These are phyloP conservation scores for Eucommia ulmoides DNA, from an alignment of 257 asterid genomes.

Conservation along the genomic window DNA sequence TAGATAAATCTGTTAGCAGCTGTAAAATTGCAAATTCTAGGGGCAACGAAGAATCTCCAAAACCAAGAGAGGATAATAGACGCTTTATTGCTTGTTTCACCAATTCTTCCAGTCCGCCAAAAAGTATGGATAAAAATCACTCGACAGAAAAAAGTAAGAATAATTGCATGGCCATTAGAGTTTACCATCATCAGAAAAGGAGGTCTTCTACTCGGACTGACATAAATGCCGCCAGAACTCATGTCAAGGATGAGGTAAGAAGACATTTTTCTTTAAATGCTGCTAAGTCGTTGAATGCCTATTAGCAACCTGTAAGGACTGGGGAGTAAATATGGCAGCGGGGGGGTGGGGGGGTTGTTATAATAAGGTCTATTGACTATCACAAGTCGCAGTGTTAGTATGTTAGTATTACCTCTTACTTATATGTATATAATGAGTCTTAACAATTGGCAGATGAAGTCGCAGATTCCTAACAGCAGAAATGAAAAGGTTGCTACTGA, in stretches of 20 bases:
- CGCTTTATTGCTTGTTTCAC: background rate
- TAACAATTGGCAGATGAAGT: background rate
- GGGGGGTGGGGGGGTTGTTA: too few species aligned
- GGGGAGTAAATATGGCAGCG: too few species aligned
- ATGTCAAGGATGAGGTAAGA: slow-evolving; percentile 18
- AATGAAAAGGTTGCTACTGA: slow-evolving; percentile 10
- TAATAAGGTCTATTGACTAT: background rate
- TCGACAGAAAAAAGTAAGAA: slow-evolving; percentile 9
- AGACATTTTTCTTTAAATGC: background rate
- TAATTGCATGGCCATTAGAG: slow-evolving; percentile 5
- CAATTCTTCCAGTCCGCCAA: slow-evolving; percentile 12
- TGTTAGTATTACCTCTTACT: background rate
- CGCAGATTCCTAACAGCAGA: slow-evolving; percentile 1
- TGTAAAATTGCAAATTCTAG: background rate
- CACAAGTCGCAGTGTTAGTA: background rate
- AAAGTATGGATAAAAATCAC: slow-evolving; percentile 5
- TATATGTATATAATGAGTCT: background rate
- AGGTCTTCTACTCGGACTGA: slow-evolving; percentile 9
- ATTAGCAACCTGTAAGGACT: too few species aligned
- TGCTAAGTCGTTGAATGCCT: background rate
- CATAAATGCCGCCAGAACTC: slow-evolving; percentile 6
- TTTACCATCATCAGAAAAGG: slow-evolving; percentile 20
- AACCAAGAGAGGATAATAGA: background rate
- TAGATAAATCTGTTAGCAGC: background rate
- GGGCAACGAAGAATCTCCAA: slow-evolving; percentile 7